Conservation (phyloP, 2,329 filamentous ascomycete species). For the Exophiala sideris region DNA sequence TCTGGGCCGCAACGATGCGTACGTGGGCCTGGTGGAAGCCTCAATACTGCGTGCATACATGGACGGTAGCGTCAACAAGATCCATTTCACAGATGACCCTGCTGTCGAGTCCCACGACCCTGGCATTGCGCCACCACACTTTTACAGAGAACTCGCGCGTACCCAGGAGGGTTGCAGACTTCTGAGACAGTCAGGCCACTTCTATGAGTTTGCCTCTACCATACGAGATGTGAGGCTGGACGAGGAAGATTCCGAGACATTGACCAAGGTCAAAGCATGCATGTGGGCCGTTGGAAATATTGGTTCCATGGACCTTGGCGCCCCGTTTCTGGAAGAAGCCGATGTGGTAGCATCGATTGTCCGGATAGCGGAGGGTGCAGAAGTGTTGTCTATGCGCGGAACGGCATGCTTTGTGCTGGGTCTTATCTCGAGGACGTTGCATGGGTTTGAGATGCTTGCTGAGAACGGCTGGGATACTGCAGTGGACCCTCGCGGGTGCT, state of each 20-base stretch:
- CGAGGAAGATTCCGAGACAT: conserved; percentile 75
- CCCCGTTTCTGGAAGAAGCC: conserved; percentile 84
- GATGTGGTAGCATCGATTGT: conserved; percentile 87
- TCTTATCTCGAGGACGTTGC: conserved; percentile 83
- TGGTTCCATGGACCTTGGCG: conserved; percentile 94
- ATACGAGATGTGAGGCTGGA: conserved; percentile 86
- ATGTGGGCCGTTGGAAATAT: conserved; percentile 98
- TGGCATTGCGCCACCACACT: conserved; percentile 81
- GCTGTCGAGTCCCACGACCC: conserved; percentile 57
- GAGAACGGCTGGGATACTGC: conserved; percentile 93
- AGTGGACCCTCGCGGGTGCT: conserved; percentile 75
- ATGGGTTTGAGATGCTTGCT: conserved; percentile 85
- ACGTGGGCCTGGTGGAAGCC: conserved; percentile 92
- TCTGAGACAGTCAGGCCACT: conserved; percentile 88
- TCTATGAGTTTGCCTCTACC: conserved; percentile 85
- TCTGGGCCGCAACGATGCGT: conserved; percentile 91
- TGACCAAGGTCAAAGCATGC: conserved; percentile 93
- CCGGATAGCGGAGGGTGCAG: conserved; percentile 78
- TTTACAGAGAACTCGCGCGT: conserved; percentile 90
- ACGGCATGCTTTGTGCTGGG: conserved; percentile 96
- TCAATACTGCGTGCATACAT: conserved; percentile 80
- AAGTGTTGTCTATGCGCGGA: conserved; percentile 87
- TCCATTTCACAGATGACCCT: conserved; percentile 51
- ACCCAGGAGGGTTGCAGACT: conserved; percentile 90
- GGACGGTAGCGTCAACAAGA: conserved; percentile 48